phyloP scores from a whole-genome alignment of 352 stramenopile species.

The Phytopythium litorale region DNA sequence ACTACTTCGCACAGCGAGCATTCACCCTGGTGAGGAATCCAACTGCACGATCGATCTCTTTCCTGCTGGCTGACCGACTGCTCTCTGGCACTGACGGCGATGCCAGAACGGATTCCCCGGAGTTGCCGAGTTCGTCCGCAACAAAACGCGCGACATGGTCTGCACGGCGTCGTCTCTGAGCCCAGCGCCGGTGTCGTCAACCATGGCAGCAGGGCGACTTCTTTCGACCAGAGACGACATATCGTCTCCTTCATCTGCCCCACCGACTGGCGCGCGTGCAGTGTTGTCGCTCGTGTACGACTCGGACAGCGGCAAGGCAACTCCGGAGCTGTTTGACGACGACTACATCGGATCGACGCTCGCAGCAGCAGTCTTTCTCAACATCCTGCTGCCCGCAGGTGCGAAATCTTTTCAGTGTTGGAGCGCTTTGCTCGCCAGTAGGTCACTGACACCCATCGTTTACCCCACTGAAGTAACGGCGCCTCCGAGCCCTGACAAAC shows the following conservation, averaged over 20 bases:
- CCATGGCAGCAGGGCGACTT: background rate
- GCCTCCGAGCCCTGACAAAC: slow-evolving; percentile 68
- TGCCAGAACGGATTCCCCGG: slow-evolving; percentile 71
- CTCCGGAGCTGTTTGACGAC: slow-evolving; percentile 41
- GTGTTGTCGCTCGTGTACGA: slow-evolving; percentile 41
- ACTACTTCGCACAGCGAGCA: slow-evolving; percentile 69
- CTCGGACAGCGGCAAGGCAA: slow-evolving; percentile 27
- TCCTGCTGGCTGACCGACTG: background rate
- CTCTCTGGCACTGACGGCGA: background rate
- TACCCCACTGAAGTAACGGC: slow-evolving; percentile 32
- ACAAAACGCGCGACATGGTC: slow-evolving; percentile 71
- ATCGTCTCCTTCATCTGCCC: background rate
- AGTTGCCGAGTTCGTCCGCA: slow-evolving; percentile 64
- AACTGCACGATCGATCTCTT: slow-evolving; percentile 9
- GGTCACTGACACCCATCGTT: background rate
- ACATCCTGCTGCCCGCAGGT: slow-evolving; percentile 74
- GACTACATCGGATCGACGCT: slow-evolving; percentile 54
- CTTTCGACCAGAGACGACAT: slow-evolving; percentile 1
- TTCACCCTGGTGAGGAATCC: slow-evolving; percentile 47
- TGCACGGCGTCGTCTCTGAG: slow-evolving; percentile 26
- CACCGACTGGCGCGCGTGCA: background rate
- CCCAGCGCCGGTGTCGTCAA: background rate
- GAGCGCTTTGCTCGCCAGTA: background rate
- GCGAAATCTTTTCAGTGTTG: background rate
- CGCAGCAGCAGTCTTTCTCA: slow-evolving; percentile 56